Conservation (phyloP, 2,329 filamentous ascomycete species). For the Sclerotinia spermophila region DNA sequence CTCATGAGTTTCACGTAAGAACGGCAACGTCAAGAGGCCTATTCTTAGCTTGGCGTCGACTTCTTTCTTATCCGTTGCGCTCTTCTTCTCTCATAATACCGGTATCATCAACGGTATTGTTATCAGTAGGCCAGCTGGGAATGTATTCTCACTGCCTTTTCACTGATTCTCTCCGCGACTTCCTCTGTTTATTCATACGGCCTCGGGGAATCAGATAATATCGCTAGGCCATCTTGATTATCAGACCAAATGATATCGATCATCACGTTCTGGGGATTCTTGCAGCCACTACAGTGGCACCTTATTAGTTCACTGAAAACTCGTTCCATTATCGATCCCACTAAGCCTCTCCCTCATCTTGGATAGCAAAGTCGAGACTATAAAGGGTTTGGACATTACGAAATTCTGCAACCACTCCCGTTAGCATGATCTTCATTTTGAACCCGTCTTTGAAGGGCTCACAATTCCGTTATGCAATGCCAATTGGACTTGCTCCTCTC, state of each 20-base stretch:
- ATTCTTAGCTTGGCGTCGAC: neutral
- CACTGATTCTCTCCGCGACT: neutral
- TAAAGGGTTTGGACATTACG: slow-evolving; percentile 31
- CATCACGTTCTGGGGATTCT: neutral
- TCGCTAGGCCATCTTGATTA: neutral
- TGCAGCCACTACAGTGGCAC: neutral
- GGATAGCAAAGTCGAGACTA: slow-evolving; percentile 23
- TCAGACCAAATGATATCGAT: neutral
- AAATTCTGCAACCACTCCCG: slow-evolving; percentile 21
- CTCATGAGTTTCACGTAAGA: too few relatives aligned
- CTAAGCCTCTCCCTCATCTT: slow-evolving; percentile 28
- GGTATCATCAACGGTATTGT: neutral
- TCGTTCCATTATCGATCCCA: neutral
- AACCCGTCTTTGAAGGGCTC: neutral
- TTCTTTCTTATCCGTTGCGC: neutral
- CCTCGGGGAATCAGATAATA: neutral
- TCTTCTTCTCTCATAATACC: neutral
- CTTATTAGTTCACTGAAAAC: neutral
- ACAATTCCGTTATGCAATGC: slow-evolving; percentile 18
- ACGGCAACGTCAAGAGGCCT: neutral
- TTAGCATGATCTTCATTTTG: neutral
- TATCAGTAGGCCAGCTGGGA: neutral
- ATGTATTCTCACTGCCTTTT: neutral
- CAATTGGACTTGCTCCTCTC: slow-evolving; percentile 31
- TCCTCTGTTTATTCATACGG: too few relatives aligned